Conservation (phyloP, 805 yeast species). For the Jamesozyma lodderae region DNA sequence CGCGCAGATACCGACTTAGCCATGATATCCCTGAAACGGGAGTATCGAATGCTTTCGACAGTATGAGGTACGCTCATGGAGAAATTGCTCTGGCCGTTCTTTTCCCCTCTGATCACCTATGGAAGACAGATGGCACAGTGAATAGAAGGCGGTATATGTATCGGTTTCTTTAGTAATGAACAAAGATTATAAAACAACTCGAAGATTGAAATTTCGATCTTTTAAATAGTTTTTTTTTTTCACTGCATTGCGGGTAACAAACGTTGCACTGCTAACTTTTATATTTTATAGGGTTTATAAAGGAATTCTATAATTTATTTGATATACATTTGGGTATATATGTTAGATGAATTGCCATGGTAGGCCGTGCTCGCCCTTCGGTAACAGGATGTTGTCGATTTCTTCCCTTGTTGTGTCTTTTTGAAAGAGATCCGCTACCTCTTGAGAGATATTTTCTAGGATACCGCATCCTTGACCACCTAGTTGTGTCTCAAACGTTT, state of each 20-base stretch:
- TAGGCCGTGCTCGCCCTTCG: background rate
- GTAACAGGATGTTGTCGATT: background rate
- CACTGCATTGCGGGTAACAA: no score
- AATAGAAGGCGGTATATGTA: slow-evolving; percentile 31
- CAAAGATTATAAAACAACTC: no score
- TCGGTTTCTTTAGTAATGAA: slow-evolving; percentile 20
- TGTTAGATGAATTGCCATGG: no score
- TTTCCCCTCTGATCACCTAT: slow-evolving; percentile 34
- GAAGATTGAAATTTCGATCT: no score
- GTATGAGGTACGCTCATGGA: slow-evolving; percentile 33
- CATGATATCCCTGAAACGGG: background rate
- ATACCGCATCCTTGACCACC: slow-evolving; percentile 97
- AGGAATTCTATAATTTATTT: no score
- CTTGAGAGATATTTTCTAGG: no score
- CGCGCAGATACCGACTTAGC: slow-evolving; percentile 30
- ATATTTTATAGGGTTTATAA: no score
- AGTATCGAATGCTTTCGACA: slow-evolving; percentile 16
- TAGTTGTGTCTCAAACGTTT: slow-evolving; percentile 66
- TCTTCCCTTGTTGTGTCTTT: no score
- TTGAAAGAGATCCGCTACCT: background rate
- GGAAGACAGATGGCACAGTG: slow-evolving; percentile 30
- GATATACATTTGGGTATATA: no score
- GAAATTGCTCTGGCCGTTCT: slow-evolving; percentile 30
- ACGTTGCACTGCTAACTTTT: no score
- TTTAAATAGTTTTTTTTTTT: no score